Evolutionary conservation across 2,329 filamentous ascomycete genomes (phyloP).

Genomic region (Phyllosticta ampelicida): DNA sequence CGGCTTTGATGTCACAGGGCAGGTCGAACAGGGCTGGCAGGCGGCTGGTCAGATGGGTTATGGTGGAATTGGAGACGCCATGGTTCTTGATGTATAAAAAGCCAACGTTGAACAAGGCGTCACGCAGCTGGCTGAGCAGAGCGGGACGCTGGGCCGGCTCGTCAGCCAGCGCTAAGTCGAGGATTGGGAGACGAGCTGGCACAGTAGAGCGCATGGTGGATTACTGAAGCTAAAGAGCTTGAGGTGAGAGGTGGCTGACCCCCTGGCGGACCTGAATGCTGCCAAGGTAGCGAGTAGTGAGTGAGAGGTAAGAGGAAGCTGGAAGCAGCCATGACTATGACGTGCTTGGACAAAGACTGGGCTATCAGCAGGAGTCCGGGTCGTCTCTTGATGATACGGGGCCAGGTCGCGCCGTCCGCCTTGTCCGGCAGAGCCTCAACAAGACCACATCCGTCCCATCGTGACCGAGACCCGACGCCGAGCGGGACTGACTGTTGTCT

Average conservation of each 20-base stretch:
- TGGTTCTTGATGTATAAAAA: conserved; percentile 46
- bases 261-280: neutral
- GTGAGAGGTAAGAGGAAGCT: neutral
- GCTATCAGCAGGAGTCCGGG: neutral
- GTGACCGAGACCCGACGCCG: neutral
- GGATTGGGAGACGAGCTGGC: conserved; percentile 32
- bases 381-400: neutral
- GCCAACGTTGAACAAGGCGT: conserved; percentile 40
- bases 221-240: neutral
- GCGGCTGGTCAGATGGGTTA: conserved; percentile 28
- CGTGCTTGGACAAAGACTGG: neutral
- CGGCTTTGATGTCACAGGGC: conserved; percentile 26
- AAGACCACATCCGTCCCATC: neutral
- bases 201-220: neutral
- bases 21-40: conserved; percentile 38
- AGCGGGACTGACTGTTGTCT: neutral
- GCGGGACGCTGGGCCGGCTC: conserved; percentile 23
- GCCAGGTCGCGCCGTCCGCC: neutral
- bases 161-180: conserved; percentile 39
- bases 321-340: neutral
- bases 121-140: conserved; percentile 35
- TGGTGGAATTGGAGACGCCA: conserved; percentile 28
- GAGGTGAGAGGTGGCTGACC: neutral
- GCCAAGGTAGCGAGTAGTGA: neutral
- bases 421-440: neutral